Conservation (phyloP, 345 rosid species). For the Mangifera indica region DNA sequence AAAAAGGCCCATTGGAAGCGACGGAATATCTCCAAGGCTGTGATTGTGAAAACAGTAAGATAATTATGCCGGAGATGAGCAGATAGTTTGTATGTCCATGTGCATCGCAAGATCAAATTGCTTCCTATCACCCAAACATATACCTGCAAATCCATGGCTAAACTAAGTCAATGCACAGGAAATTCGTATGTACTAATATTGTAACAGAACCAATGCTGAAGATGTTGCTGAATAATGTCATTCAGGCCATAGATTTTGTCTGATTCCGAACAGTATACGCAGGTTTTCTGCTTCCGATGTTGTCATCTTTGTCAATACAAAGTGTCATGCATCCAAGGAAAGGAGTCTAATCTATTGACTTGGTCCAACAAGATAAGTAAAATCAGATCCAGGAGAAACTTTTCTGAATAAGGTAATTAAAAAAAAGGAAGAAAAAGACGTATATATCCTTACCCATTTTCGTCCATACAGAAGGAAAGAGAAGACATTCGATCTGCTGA, state of each 20-base stretch:
- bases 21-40: constrained; percentile 74
- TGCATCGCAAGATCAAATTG: constrained; percentile 82
- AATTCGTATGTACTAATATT: not conserved
- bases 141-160: constrained; percentile 45
- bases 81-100: constrained; percentile 96
- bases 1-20: constrained; percentile 96
- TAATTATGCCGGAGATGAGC: constrained; percentile 95
- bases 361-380: not conserved
- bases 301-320: not conserved
- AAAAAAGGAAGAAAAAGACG: not conserved
- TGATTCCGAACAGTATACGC: not conserved
- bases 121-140: constrained; percentile 91
- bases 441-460: constrained; percentile 67
- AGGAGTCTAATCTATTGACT: not conserved
- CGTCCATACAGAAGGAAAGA: constrained; percentile 63
- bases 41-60: constrained; percentile 70
- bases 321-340: not conserved
- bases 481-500: constrained; percentile 54
- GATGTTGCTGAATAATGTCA: not conserved
- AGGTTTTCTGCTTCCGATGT: not conserved
- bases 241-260: not conserved
- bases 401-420: not conserved
- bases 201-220: not conserved
- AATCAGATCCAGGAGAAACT: not conserved
- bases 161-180: not conserved